phyloP scores from a whole-genome alignment of 768 basidiomycete genomes.

The Lactarius akahatsu region DNA sequence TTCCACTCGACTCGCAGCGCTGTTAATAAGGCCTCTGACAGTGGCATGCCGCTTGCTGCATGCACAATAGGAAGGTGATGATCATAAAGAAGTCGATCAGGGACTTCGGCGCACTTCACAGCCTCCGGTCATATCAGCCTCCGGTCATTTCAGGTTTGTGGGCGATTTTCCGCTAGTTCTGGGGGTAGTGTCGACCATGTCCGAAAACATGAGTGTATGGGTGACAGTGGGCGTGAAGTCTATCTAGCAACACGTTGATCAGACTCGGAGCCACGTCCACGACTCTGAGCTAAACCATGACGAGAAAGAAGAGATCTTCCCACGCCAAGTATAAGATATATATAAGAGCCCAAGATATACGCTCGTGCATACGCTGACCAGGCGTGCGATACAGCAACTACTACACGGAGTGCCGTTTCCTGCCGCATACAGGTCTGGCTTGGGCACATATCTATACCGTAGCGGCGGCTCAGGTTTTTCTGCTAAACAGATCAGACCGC shows the following conservation, averaged over 20 bases:
- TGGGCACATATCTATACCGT: constrained; percentile 45
- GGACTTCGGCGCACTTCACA: neutral
- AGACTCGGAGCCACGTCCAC: neutral
- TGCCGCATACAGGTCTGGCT: constrained; percentile 42
- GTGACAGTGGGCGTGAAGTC: no score
- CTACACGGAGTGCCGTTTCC: constrained; percentile 7
- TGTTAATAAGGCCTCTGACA: neutral
- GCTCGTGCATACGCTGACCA: no score
- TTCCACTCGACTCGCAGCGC: neutral
- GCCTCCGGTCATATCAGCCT: neutral
- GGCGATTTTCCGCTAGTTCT: neutral
- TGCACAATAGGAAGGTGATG: neutral
- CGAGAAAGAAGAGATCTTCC: neutral
- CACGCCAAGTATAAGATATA: neutral
- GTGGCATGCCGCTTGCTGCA: neutral
- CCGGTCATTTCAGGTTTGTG: neutral
- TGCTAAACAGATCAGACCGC: constrained; percentile 29
- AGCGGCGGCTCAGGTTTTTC: constrained; percentile 49
- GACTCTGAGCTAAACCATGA: no score
- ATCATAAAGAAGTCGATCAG: neutral
- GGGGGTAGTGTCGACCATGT: neutral
- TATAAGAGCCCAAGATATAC: no score
- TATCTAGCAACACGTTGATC: neutral
- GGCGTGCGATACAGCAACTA: neutral
- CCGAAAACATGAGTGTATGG: neutral